Conservation (phyloP, 2,329 filamentous ascomycete genomes). For the Reticulascus tulasneorum region DNA sequence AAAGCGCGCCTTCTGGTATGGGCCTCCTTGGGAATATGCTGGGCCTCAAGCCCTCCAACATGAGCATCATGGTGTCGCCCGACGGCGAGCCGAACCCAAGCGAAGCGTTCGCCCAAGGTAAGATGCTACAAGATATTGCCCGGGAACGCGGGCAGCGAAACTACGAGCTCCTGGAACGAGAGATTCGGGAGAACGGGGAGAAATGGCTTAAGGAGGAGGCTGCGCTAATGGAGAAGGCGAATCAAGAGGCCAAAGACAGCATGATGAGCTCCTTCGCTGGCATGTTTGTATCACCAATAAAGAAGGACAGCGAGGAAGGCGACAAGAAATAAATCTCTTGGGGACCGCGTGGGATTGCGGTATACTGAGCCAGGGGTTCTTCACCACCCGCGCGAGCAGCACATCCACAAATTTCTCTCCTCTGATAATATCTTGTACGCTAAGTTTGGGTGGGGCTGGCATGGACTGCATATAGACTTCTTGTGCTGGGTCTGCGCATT, state of each 20-base stretch:
- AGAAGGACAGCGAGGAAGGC: constrained; percentile 3
- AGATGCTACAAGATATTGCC: constrained; percentile 95
- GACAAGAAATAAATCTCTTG: constrained; percentile 10
- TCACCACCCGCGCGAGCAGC: no score
- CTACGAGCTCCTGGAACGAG: constrained; percentile 83
- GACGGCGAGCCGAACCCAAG: constrained; percentile 67
- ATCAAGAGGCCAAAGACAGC: constrained; percentile 85
- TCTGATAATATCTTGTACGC: no score
- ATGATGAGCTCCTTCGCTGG: constrained; percentile 78
- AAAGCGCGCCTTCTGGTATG: constrained; percentile 53
- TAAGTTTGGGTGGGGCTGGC: no score
- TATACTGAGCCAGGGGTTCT: no score
- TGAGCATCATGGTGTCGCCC: constrained; percentile 54
- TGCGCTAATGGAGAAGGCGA: constrained; percentile 78
- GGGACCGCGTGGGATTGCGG: no score
- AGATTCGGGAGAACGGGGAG: constrained; percentile 89
- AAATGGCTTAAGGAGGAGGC: constrained; percentile 96
- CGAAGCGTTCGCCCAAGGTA: constrained; percentile 83
- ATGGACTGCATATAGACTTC: no score
- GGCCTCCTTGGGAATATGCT: constrained; percentile 68
- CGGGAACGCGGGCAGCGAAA: constrained; percentile 86
- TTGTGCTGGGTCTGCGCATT: no score
- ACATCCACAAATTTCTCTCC: no score
- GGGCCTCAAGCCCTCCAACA: constrained; percentile 69
- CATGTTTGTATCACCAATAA: no score